These are phyloP conservation scores for Penicillium janthinellum DNA, from an alignment of 2,329 filamentous ascomycete genomes.

Conservation along the genomic window DNA sequence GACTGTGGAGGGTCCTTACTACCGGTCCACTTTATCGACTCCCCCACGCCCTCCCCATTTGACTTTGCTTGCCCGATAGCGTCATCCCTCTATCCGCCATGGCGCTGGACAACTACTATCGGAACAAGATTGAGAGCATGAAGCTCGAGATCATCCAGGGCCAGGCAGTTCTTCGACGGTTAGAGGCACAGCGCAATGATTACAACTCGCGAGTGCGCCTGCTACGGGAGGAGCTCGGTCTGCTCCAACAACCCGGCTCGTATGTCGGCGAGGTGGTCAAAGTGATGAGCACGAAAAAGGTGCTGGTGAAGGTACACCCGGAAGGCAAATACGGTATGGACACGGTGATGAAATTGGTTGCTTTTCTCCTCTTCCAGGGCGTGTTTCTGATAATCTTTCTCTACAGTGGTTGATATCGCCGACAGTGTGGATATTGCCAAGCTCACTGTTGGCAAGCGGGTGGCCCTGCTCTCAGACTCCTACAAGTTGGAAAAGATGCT, in stretches of 20 bases:
- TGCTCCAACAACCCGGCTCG: slow-evolving; percentile 94
- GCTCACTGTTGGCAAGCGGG: slow-evolving; percentile 95
- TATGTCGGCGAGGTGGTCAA: slow-evolving; percentile 99
- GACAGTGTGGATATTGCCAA: slow-evolving; percentile 94
- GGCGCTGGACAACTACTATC: slow-evolving; percentile 99
- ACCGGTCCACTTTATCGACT: background rate
- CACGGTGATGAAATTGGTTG: background rate
- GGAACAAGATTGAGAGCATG: slow-evolving; percentile 99
- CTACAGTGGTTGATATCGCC: slow-evolving; percentile 86
- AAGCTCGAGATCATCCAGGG: slow-evolving; percentile 99
- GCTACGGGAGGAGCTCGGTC: slow-evolving; percentile 89
- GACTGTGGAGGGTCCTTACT: background rate
- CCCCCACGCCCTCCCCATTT: background rate
- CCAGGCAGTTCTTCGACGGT: slow-evolving; percentile 87
- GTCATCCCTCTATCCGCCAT: slow-evolving; percentile 57
- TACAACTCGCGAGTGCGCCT: slow-evolving; percentile 98
- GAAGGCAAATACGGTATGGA: slow-evolving; percentile 97
- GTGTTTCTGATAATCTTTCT: background rate
- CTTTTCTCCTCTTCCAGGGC: background rate
- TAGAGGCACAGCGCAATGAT: slow-evolving; percentile 98
- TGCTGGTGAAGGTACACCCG: slow-evolving; percentile 97
- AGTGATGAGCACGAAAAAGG: slow-evolving; percentile 99
- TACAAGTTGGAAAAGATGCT: slow-evolving; percentile 99
- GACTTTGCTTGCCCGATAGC: slow-evolving; percentile 22
- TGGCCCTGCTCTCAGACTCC: slow-evolving; percentile 92